Evolutionary conservation across 768 basidiomycete genomes (phyloP), one percentile per base, ranked within the genome.

Genomic region (Russula griseocarnosa): DNA sequence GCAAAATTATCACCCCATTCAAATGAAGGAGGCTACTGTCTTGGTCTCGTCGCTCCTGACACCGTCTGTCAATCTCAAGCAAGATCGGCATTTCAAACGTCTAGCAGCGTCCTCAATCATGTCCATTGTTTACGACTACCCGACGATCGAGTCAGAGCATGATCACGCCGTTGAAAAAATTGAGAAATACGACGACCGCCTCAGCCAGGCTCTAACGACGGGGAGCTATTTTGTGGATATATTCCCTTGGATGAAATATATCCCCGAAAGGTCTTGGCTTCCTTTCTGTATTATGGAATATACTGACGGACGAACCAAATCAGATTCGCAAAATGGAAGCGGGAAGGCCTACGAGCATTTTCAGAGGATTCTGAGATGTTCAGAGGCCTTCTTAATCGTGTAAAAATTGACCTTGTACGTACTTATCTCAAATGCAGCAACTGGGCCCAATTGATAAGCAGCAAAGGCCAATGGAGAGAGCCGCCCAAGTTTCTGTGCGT

Each of bases 71-170:
- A 5, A 42, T 24, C 38, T 61, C 6, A 57, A 61, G 8, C 75
- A 73, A 73, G 68, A 73, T 22, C 63, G 70, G 3, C 71, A 75
- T 60, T 46, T 76, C 26, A 40, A 32, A 38, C 73, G 74, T 26
- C 49, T 67, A 1, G 62, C 70, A 6, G 70, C 75, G 1, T 76
- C 75, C 1, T 56, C 57, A 0, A 66, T 73, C 13, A 64, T 75
- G 65, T 56, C 74, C 1, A 61, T 69, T 18, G 62, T 67, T 4
- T 75, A 76, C 58, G 69, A 66, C 55, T 49, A 56, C 14, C 59
- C 63, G n/a, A 65, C 63, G 1, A 28, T 61, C 49, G 2, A 20
- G 22, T 61, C 59, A 5, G 22, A 51, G 8, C 38, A 52, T 13
- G 63, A 65, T 13, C 26, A 32, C 0, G 8, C 24, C 10, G 6